Percentiles rank a stretch among this genome's conserved stretches.
Conservation (phyloP, 2,329 filamentous ascomycete genomes). For the Aspergillus sclerotialis region DNA sequence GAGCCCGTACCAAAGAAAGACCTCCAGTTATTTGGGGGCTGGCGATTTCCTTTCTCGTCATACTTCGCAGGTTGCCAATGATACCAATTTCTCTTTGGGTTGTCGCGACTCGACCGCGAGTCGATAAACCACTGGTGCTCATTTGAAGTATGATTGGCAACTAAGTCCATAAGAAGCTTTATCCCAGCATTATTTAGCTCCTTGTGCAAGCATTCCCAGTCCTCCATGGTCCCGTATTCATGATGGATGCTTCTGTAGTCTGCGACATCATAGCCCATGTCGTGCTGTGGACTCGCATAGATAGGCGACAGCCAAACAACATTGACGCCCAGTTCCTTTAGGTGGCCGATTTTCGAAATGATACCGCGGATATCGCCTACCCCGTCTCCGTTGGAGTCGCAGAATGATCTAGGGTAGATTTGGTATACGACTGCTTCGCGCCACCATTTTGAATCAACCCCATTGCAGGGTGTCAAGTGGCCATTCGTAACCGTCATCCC, state of each 20-base stretch:
- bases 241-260: slow-evolving; percentile 57
- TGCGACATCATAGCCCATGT: slow-evolving; percentile 65
- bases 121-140: slow-evolving; percentile 63
- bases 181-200: slow-evolving; percentile 54
- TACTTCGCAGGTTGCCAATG: slow-evolving; percentile 44
- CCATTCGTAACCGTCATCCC: too few relatives aligned
- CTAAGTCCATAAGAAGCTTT: slow-evolving; percentile 62
- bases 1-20: slow-evolving; percentile 55
- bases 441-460: too few relatives aligned
- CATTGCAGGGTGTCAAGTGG: too few relatives aligned
- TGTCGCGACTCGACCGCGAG: slow-evolving; percentile 48
- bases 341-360: slow-evolving; percentile 55
- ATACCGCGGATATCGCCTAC: slow-evolving; percentile 59
- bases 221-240: slow-evolving; percentile 55
- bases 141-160: slow-evolving; percentile 66
- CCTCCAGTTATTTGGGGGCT: slow-evolving; percentile 65
- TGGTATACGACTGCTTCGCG: too few relatives aligned
- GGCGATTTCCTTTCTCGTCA: slow-evolving; percentile 47
- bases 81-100: slow-evolving; percentile 60
- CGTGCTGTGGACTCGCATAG: slow-evolving; percentile 56
- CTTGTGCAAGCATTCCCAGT: slow-evolving; percentile 52
- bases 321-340: slow-evolving; percentile 55
- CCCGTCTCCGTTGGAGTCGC: slow-evolving; percentile 54
- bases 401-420: slow-evolving; percentile 32
- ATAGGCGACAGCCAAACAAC: slow-evolving; percentile 63